Base-by-base conservation (phyloP, 305 asterid genomes). In the Striga hermonthica region DNA sequence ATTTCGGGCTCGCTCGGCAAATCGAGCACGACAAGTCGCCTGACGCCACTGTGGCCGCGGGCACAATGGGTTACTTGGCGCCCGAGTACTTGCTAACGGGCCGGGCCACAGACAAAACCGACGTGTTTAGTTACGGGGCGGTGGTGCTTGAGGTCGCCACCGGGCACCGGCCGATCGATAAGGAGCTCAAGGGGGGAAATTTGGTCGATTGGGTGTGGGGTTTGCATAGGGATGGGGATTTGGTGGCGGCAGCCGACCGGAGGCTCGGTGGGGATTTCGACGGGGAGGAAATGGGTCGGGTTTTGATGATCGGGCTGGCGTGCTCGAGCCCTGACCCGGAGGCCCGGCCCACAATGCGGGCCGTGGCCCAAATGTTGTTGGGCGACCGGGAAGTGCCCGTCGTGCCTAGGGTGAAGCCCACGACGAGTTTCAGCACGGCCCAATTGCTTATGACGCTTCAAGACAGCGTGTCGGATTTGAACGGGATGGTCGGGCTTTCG, bases 61-160 rank as follows among this genome's bases (percentile, higher is more conserved):
- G 98, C 0, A 91, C 98, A 11, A 91, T 91, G 98, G 98, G 98
- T 4, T 92, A 92, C 72, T 68, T 89, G 44, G 98, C 98, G 6
- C 97, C 98, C 0, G 98, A 92, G 62, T 89, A 89, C 66, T 66
- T 91, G 71, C 62, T 89, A 69, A 89, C 96, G 0, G 98, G 98
- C 1, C 73, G 97, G 1, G 98, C 97, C 14, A 76, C 87, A 0
- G 98, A 91, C 9, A 89, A 85, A 66, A 87, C 91, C 1, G 97
- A 91, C 35, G 86, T 85, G 0, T 89, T 87, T 53, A 87, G 98
- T 77, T 91, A 66, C 8, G 98, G 96, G 1, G 93, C 96, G 1
- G 91, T 89, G 74, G 91, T 82, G 61, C 75, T 91, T 0, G 98
- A 91, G 80, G 98, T 91, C 78, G 97, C 83, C 9, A 77, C 89